These are phyloP conservation scores for Lipomyces yamanashiensis DNA, from an alignment of 805 yeast genomes.

Conservation along the genomic window DNA sequence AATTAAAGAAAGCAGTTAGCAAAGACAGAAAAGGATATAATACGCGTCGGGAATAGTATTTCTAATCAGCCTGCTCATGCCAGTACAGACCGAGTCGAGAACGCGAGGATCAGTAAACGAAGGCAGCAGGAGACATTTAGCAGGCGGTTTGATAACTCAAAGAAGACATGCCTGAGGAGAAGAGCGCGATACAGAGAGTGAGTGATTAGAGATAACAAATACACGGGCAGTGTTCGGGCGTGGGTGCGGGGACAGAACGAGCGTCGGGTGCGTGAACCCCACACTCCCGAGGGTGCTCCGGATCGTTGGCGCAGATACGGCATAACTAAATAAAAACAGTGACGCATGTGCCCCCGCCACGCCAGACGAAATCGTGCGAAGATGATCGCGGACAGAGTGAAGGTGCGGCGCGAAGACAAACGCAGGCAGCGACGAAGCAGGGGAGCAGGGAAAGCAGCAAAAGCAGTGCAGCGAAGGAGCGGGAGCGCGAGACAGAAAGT, in stretches of 20 bases:
- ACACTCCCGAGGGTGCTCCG: conserved; percentile 12
- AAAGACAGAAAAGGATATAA: no score
- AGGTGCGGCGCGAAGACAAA: neutral
- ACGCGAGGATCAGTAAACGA: no score
- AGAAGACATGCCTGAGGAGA: no score
- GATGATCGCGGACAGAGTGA: conserved; percentile 1
- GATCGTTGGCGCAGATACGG: neutral
- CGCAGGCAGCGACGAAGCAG: neutral
- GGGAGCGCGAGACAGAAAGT: neutral
- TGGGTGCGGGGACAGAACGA: neutral
- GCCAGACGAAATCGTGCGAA: neutral
- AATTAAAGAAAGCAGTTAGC: no score
- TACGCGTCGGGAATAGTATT: no score
- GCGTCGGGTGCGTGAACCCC: conserved; percentile 19
- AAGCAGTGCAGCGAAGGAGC: neutral
- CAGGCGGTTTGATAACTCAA: no score
- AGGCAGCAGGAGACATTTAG: no score
- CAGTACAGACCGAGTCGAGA: no score
- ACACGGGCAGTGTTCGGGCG: conserved; percentile 9
- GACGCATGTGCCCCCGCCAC: conserved; percentile 13
- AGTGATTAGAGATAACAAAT: neutral
- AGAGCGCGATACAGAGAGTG: no score
- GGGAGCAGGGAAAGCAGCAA: neutral
- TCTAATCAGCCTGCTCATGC: no score
- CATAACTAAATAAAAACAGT: neutral